Percentiles rank a stretch among this genome's conserved stretches.
phyloP scores from a whole-genome alignment of 202 grass and related monocot species.

The Zoysia matrella region DNA sequence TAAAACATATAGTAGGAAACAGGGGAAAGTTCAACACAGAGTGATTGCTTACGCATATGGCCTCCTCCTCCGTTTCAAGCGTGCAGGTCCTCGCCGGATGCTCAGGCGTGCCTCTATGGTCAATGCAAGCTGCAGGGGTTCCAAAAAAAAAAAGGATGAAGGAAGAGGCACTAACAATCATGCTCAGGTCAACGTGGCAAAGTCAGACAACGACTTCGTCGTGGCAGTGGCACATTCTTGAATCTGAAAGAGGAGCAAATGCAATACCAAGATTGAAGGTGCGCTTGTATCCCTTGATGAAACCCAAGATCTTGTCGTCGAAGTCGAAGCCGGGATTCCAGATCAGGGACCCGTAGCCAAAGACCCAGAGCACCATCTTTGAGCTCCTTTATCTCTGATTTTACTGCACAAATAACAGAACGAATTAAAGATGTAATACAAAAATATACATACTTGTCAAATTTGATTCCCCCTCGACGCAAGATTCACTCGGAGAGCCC shows the following conservation, averaged over 20 bases:
- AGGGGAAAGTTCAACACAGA: not conserved
- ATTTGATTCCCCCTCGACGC: not conserved
- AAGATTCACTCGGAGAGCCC: not conserved
- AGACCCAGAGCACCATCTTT: conserved; percentile 89
- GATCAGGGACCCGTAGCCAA: conserved; percentile 81
- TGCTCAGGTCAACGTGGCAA: not conserved
- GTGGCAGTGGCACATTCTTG: not conserved
- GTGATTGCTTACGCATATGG: conserved; percentile 71
- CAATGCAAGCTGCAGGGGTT: conserved; percentile 75
- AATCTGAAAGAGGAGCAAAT: not conserved
- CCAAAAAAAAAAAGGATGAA: not conserved
- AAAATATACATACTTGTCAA: not conserved
- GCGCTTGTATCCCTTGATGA: conserved; percentile 77
- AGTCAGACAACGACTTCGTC: not conserved
- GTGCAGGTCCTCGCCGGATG: conserved; percentile 92
- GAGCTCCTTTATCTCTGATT: conserved; percentile 12
- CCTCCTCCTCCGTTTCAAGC: conserved; percentile 70
- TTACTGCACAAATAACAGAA: not conserved
- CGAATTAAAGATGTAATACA: not conserved
- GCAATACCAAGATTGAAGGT: conserved; percentile 79
- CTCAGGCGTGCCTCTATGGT: conserved; percentile 87
- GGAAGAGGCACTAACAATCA: not conserved
- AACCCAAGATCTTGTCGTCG: conserved; percentile 78
- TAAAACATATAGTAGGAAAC: too few species aligned
- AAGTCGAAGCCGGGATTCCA: conserved; percentile 97